Conservation (phyloP, 768 basidiomycete genomes). For the Mycena polygramma region DNA sequence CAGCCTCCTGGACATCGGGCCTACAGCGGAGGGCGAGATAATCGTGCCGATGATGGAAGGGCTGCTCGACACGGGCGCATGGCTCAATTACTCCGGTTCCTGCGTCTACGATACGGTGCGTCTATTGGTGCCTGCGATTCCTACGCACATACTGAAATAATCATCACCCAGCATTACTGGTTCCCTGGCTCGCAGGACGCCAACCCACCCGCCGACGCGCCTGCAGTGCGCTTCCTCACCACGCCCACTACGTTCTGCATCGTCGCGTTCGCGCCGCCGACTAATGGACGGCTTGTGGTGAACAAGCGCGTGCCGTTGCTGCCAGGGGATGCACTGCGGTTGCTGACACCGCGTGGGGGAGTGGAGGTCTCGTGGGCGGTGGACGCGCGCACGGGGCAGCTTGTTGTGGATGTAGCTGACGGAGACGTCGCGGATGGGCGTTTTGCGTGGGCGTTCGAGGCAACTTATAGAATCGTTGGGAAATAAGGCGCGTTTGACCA, state of each 20-base stretch:
- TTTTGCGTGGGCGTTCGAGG: conserved; percentile 27
- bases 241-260: conserved; percentile 66
- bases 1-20: conserved; percentile 68
- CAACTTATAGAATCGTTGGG: not conserved
- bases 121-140: too few relatives aligned
- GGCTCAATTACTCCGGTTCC: conserved; percentile 63
- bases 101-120: conserved; percentile 68
- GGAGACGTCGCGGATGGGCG: not conserved
- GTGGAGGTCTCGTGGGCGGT: conserved; percentile 12
- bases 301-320: conserved; percentile 58
- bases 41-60: conserved; percentile 61
- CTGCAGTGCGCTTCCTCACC: conserved; percentile 60
- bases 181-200: conserved; percentile 58
- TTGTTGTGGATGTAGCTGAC: conserved; percentile 3
- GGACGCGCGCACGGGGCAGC: conserved; percentile 6
- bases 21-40: conserved; percentile 66
- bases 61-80: conserved; percentile 62
- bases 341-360: conserved; percentile 50
- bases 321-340: conserved; percentile 54
- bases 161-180: conserved; percentile 58
- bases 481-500: not conserved
- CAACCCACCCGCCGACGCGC: conserved; percentile 38
- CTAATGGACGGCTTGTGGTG: conserved; percentile 49
- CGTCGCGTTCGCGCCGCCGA: conserved; percentile 56
- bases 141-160: too few relatives aligned